A percentile compares a stretch with the other conserved stretches of the same genome.
phyloP scores from a whole-genome alignment of 495 filamentous ascomycete genomes.

The Lasiosphaeria hispida region DNA sequence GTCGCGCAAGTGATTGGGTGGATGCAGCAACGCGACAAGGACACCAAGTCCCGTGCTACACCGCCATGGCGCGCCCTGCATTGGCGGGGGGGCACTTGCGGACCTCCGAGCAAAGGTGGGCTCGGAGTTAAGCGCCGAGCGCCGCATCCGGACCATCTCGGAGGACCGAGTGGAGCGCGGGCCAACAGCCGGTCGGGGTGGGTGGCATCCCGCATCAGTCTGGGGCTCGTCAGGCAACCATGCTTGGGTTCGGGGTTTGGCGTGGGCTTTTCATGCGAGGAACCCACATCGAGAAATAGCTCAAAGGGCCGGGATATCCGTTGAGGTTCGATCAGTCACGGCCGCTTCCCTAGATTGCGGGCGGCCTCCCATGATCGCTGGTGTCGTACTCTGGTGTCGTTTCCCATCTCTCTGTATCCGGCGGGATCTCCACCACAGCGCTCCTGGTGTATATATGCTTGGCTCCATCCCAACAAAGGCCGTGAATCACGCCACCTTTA shows the following conservation, averaged over 20 bases:
- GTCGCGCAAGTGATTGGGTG: not conserved
- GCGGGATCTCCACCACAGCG: conserved; percentile 52
- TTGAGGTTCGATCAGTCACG: not conserved
- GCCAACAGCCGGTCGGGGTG: no score
- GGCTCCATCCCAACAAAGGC: conserved; percentile 36
- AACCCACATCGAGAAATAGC: not conserved
- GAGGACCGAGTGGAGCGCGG: no score
- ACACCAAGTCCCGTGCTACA: conserved; percentile 3
- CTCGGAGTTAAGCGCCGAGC: no score
- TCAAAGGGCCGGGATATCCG: not conserved
- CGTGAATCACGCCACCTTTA: conserved; percentile 53
- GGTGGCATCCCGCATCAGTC: no score
- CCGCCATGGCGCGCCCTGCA: not conserved
- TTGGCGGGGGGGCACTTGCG: not conserved
- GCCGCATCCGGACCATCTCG: no score
- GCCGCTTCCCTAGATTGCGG: not conserved
- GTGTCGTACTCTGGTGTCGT: conserved; percentile 38
- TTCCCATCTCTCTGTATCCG: conserved; percentile 43
- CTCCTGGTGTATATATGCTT: conserved; percentile 40
- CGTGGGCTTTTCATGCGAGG: not conserved
- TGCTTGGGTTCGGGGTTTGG: not conserved
- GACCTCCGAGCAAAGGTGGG: no score
- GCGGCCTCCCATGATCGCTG: conserved; percentile 20
- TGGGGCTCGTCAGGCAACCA: no score
- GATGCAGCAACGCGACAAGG: not conserved